phyloP scores from a whole-genome alignment of 1,284 basidiomycete genomes.

The Pterula multifida region DNA sequence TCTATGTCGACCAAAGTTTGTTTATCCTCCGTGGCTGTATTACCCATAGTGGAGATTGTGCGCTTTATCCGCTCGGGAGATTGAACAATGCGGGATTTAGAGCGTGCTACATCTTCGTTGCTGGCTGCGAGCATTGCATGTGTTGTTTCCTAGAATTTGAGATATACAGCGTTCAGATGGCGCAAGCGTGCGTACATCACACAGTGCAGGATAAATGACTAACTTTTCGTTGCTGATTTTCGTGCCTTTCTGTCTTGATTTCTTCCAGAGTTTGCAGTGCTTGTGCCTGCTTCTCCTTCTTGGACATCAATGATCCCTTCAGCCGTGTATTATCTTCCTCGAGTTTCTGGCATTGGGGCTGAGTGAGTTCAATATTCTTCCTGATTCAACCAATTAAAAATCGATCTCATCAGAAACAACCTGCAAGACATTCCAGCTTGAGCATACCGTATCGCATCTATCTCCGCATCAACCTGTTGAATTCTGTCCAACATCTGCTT shows the following conservation, averaged over 20 bases:
- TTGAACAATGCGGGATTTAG: conserved; percentile 68
- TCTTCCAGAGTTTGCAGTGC: not conserved
- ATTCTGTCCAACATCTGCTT: conserved; percentile 40
- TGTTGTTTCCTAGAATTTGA: conserved; percentile 36
- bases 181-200: conserved; percentile 2
- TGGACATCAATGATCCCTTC: not conserved
- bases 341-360: not conserved
- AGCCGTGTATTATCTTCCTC: not conserved
- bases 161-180: conserved; percentile 1
- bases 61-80: conserved; percentile 79
- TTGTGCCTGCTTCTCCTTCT: not conserved
- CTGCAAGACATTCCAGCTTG: conserved; percentile 46
- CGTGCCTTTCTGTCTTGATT: not conserved
- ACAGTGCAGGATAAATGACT: not conserved
- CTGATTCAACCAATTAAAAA: not conserved
- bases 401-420: conserved; percentile 51
- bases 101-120: conserved; percentile 46
- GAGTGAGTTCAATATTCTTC: not conserved
- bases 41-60: conserved; percentile 62
- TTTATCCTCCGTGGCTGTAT: conserved; percentile 48
- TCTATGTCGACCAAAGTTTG: conserved; percentile 49
- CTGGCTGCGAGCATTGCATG: conserved; percentile 44
- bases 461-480: conserved; percentile 37
- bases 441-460: conserved; percentile 53
- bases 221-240: not conserved